Evolutionary conservation across 1,284 basidiomycete genomes (phyloP).

Genomic region (Polyporus tsugae): DNA sequence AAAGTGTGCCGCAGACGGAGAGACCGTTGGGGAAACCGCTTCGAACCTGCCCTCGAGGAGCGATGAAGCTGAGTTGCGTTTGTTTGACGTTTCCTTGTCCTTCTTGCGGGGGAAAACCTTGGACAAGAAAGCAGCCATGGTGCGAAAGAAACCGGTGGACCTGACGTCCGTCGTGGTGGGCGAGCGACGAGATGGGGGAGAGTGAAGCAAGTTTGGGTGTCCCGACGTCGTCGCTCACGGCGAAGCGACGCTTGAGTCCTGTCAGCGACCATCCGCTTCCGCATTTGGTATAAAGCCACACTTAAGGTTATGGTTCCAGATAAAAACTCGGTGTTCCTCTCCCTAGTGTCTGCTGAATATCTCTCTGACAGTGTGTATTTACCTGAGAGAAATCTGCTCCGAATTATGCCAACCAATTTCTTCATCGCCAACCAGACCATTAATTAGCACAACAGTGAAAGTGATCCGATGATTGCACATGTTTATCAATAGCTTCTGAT

Average conservation of each 20-base stretch:
- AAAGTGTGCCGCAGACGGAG: slow-evolving; percentile 57
- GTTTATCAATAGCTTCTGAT: slow-evolving; percentile 7
- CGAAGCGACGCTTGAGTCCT: neutral
- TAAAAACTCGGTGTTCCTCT: neutral
- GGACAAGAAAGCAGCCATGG: slow-evolving; percentile 78
- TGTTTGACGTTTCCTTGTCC: slow-evolving; percentile 55
- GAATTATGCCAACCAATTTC: neutral
- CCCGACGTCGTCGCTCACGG: slow-evolving; percentile 3
- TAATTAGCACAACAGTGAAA: neutral
- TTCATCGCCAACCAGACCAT: too few species aligned
- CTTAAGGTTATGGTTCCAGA: slow-evolving; percentile 9
- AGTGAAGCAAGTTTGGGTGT: neutral
- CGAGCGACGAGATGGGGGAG: slow-evolving; percentile 9
- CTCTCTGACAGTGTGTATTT: neutral
- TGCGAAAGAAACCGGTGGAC: slow-evolving; percentile 29
- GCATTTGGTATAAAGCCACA: neutral
- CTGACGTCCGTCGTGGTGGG: slow-evolving; percentile 32
- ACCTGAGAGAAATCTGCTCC: neutral
- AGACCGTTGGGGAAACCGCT: slow-evolving; percentile 62
- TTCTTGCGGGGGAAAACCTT: slow-evolving; percentile 81
- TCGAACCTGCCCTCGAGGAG: slow-evolving; percentile 79
- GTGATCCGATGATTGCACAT: neutral
- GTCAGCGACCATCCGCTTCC: slow-evolving; percentile 2
- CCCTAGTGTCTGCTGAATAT: neutral
- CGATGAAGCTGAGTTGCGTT: slow-evolving; percentile 51